Percentiles rank a stretch among this genome's conserved stretches.
Conservation (phyloP, 225 moss, liverwort and hornwort species). For the Physcomitrium patens region DNA sequence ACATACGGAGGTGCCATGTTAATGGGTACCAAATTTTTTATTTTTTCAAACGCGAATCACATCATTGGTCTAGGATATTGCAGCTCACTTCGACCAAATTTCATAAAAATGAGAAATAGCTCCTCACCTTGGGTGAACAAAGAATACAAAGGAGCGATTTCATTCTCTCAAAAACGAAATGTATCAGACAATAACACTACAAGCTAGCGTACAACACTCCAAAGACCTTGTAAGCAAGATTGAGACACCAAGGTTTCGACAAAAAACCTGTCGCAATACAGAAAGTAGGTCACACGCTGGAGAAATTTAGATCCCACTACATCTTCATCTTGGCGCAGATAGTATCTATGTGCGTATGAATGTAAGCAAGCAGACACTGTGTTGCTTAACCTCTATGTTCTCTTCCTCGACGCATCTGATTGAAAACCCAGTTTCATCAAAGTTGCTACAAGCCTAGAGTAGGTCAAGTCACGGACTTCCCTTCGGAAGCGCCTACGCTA, state of each 20-base stretch:
- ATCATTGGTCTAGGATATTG: no score
- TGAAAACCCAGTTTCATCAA: constrained; percentile 22
- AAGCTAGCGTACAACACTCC: constrained; percentile 35
- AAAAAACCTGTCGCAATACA: constrained; percentile 21
- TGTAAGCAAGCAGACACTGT: constrained; percentile 17
- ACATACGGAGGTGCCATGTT: no score
- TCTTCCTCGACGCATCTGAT: constrained; percentile 29
- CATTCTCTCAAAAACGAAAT: constrained; percentile 20
- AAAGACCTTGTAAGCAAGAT: constrained; percentile 18
- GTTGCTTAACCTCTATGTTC: constrained; percentile 29
- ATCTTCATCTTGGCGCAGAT: constrained; percentile 26
- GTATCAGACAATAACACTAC: constrained; percentile 18
- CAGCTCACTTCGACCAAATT: no score
- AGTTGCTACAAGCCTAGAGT: constrained; percentile 18
- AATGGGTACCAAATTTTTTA: no score
- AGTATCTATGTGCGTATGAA: constrained; percentile 24
- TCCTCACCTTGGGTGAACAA: neutral
- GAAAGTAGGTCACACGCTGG: constrained; percentile 24
- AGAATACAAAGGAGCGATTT: constrained; percentile 2
- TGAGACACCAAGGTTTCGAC: constrained; percentile 19
- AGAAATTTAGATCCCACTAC: constrained; percentile 23
- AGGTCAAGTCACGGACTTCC: constrained; percentile 29
- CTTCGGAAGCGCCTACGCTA: constrained; percentile 20
- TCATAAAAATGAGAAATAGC: neutral
- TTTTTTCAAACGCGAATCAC: no score